Evolutionary conservation across 176 grass and related monocot genomes (phyloP).

Genomic region (Aegilops tauschii): DNA sequence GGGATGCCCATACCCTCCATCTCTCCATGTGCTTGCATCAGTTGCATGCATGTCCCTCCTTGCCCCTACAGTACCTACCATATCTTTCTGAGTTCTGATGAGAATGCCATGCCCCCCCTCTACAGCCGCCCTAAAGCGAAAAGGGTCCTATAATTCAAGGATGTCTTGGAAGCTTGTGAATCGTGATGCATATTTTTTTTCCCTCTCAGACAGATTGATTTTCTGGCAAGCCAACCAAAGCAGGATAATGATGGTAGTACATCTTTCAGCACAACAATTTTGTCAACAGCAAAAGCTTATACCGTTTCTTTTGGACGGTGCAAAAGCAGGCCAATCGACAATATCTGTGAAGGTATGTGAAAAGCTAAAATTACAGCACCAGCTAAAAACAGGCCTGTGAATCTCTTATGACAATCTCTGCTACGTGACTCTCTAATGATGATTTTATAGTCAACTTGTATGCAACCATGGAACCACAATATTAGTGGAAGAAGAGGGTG

Average conservation of each 20-base stretch:
- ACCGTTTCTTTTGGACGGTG: background rate
- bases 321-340: background rate
- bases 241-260: background rate
- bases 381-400: background rate
- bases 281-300: background rate
- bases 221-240: background rate
- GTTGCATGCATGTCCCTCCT: background rate
- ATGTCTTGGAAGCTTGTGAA: background rate
- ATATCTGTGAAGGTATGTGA: background rate
- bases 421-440: background rate
- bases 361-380: background rate
- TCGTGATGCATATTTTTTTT: background rate
- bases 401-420: too few relatives aligned
- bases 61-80: background rate
- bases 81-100: background rate
- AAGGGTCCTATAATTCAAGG: background rate
- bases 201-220: background rate
- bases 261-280: background rate
- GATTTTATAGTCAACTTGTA: background rate
- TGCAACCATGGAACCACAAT: background rate
- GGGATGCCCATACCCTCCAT: background rate
- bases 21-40: background rate
- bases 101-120: background rate
- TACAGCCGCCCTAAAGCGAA: conserved; percentile 2
- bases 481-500: background rate